Percentiles rank a stretch among this genome's conserved stretches.
These are phyloP conservation scores for Talinum fruticosum DNA, from an alignment of 148 eudicot species.

Conservation along the genomic window DNA sequence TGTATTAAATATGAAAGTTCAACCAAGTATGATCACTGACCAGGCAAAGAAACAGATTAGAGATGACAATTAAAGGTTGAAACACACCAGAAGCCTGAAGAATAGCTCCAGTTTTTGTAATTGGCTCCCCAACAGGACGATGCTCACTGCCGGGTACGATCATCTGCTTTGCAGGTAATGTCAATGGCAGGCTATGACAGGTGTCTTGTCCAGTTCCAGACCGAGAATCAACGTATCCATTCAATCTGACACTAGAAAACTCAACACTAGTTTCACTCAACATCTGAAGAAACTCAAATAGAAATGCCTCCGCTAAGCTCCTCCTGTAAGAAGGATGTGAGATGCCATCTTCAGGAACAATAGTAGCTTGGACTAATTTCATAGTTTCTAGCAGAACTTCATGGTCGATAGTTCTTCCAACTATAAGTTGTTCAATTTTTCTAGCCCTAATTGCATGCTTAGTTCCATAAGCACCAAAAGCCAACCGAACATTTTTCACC, in stretches of 20 bases:
- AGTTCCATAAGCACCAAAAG: constrained; percentile 78
- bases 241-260: constrained; percentile 15
- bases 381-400: constrained; percentile 54
- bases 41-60: background rate
- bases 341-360: constrained; percentile 65
- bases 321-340: constrained; percentile 52
- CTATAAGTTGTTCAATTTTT: constrained; percentile 55
- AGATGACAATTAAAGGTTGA: background rate
- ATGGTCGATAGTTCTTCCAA: constrained; percentile 41
- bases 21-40: background rate
- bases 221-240: constrained; percentile 28
- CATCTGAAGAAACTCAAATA: constrained; percentile 63
- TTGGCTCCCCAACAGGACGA: constrained; percentile 79
- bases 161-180: constrained; percentile 66
- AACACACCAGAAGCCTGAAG: constrained; percentile 88
- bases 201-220: background rate
- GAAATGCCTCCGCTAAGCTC: constrained; percentile 78
- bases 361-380: constrained; percentile 41
- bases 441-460: constrained; percentile 72
- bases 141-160: constrained; percentile 49
- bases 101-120: constrained; percentile 68
- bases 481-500: constrained; percentile 50
- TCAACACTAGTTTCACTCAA: constrained; percentile 26
- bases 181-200: constrained; percentile 16
- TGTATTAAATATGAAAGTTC: background rate